phyloP scores from a whole-genome alignment of 805 yeast species.

The Pichia pseudocactophila region DNA sequence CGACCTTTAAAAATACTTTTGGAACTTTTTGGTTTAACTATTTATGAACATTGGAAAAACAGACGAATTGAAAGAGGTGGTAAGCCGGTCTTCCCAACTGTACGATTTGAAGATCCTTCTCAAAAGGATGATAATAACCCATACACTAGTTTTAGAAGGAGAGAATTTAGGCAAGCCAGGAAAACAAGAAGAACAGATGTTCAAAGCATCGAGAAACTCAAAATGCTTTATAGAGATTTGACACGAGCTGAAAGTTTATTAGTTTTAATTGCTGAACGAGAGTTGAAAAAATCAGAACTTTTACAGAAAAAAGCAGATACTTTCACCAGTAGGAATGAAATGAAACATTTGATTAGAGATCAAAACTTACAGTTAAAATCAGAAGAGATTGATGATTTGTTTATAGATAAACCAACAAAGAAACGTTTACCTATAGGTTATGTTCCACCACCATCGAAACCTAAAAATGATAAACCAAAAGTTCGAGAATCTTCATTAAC shows the following conservation, averaged over 20 bases:
- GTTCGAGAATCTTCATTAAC: not conserved
- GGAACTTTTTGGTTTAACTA: constrained; percentile 49
- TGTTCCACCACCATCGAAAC: constrained; percentile 6
- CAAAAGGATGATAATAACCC: constrained; percentile 87
- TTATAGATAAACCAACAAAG: constrained; percentile 54
- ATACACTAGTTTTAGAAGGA: constrained; percentile 87
- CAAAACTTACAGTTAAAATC: constrained; percentile 65
- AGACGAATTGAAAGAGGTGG: constrained; percentile 69
- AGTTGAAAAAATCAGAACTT: constrained; percentile 50
- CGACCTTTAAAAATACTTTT: constrained; percentile 42
- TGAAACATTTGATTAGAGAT: constrained; percentile 66
- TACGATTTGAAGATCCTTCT: constrained; percentile 78
- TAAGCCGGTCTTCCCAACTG: constrained; percentile 57
- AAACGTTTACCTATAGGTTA: constrained; percentile 33
- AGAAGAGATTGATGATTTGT: constrained; percentile 56
- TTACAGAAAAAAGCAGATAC: constrained; percentile 55
- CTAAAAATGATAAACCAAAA: constrained; percentile 13
- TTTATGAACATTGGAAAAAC: constrained; percentile 75
- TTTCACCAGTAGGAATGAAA: constrained; percentile 63
- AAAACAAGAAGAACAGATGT: constrained; percentile 93
- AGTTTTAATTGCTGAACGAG: constrained; percentile 66
- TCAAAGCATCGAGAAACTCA: constrained; percentile 76
- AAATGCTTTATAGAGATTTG: constrained; percentile 66
- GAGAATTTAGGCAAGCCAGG: constrained; percentile 92
- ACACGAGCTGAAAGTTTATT: constrained; percentile 65